Evolutionary conservation across 176 grass and related monocot species (phyloP).

Genomic region (Zizania latifolia): DNA sequence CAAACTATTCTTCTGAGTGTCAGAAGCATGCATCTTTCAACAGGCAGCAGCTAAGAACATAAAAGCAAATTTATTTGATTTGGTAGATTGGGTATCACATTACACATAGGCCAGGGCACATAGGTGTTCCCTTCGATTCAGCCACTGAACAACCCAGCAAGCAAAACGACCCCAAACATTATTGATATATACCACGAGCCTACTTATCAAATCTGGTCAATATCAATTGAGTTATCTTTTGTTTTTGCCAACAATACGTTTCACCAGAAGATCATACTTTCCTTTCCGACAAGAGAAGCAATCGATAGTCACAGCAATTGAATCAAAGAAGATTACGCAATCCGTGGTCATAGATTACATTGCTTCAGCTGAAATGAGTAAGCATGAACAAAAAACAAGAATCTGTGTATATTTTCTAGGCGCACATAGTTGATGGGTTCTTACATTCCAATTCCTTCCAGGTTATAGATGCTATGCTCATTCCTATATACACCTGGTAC

Average conservation of each 20-base stretch:
- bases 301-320: neutral
- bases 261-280: neutral
- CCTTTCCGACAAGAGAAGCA: conserved; percentile 12
- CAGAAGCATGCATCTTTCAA: conserved; percentile 28
- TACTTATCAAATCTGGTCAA: neutral
- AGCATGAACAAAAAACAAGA: neutral
- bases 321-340: conserved; percentile 12
- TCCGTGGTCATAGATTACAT: conserved; percentile 1
- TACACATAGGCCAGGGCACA: neutral
- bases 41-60: conserved; percentile 17
- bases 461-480: conserved; percentile 7
- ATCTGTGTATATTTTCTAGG: conserved; percentile 4
- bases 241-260: neutral
- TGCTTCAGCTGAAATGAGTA: conserved; percentile 10
- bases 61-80: conserved; percentile 35
- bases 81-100: conserved; percentile 10
- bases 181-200: neutral
- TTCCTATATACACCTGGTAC: conserved; percentile 14
- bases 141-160: conserved; percentile 5
- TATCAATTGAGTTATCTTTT: neutral
- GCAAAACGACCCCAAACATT: neutral
- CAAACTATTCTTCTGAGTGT: conserved; percentile 7
- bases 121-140: neutral
- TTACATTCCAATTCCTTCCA: conserved; percentile 10
- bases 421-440: conserved; percentile 5